Evolutionary conservation across 2,329 filamentous ascomycete genomes (phyloP).

Genomic region (Mycosphaerella arachidis): DNA sequence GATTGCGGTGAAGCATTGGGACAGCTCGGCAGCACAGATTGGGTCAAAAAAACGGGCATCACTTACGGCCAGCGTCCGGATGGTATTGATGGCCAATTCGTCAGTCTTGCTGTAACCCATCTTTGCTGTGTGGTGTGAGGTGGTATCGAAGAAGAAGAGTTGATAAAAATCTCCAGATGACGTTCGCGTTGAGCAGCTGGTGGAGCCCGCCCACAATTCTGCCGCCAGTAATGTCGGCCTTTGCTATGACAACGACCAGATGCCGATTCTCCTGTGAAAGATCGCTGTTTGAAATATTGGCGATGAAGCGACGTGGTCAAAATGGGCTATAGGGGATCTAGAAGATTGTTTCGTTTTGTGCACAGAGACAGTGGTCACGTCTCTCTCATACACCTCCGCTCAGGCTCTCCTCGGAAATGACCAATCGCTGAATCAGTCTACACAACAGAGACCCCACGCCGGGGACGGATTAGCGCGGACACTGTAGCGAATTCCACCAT

Average conservation of each 20-base stretch:
- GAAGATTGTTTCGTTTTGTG: not conserved
- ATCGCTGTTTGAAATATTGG: not conserved
- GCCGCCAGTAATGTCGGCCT: not conserved
- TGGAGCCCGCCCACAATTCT: not conserved
- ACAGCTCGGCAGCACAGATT: not conserved
- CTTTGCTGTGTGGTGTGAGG: conserved; percentile 30
- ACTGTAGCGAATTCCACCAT: no score
- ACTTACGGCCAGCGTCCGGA: conserved; percentile 91
- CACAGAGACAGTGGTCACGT: not conserved
- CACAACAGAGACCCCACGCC: no score
- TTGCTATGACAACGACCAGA: not conserved
- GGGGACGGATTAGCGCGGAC: no score
- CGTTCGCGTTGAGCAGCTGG: not conserved
- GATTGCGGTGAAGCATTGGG: not conserved
- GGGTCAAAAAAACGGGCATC: not conserved
- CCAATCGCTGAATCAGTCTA: not conserved
- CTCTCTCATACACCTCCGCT: not conserved
- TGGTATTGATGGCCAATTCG: conserved; percentile 93
- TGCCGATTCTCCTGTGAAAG: not conserved
- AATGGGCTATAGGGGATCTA: not conserved
- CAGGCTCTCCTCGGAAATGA: not conserved
- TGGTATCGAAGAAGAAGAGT: not conserved
- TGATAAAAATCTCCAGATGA: not conserved
- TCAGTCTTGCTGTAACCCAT: conserved; percentile 91
- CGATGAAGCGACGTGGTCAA: not conserved